Evolutionary conservation across 805 yeast species (phyloP).

Genomic region (Scheffersomyces spartinae): DNA sequence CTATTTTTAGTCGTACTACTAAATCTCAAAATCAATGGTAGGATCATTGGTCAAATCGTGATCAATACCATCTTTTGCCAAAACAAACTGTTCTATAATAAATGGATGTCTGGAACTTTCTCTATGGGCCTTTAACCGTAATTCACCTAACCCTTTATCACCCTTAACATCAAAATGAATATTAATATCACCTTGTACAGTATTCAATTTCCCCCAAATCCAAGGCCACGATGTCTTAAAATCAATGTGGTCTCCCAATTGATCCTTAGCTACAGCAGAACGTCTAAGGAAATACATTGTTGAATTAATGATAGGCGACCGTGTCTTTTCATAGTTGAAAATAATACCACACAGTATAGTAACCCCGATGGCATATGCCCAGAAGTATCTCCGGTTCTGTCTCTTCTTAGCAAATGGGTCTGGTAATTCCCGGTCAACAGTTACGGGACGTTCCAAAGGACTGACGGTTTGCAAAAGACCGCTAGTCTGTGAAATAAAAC

Average conservation of each 20-base stretch:
- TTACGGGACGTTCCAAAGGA: conserved; percentile 41
- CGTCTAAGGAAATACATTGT: conserved; percentile 79
- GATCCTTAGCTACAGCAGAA: conserved; percentile 47
- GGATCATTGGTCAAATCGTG: conserved; percentile 19
- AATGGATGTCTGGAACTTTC: conserved; percentile 41
- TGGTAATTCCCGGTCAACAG: conserved; percentile 73
- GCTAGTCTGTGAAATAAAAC: too few relatives aligned
- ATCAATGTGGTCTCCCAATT: conserved; percentile 65
- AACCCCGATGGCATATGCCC: conserved; percentile 28
- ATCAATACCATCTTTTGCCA: conserved; percentile 10
- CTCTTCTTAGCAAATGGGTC: conserved; percentile 53
- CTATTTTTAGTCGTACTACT: too few relatives aligned
- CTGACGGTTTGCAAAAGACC: too few relatives aligned
- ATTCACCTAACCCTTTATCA: conserved; percentile 38
- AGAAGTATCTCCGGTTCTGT: conserved; percentile 36
- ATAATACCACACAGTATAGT: conserved; percentile 39
- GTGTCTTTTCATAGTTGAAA: conserved; percentile 86
- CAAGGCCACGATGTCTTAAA: conserved; percentile 75
- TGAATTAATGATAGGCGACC: conserved; percentile 80
- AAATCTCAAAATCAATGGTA: conserved; percentile 16
- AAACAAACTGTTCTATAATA: conserved; percentile 19
- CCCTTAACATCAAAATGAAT: conserved; percentile 66
- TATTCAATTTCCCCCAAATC: conserved; percentile 77
- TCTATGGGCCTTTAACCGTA: conserved; percentile 63
- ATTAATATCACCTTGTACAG: conserved; percentile 72